Base-by-base conservation (phyloP, 495 filamentous ascomycete species). In the Neurospora sp. region DNA sequence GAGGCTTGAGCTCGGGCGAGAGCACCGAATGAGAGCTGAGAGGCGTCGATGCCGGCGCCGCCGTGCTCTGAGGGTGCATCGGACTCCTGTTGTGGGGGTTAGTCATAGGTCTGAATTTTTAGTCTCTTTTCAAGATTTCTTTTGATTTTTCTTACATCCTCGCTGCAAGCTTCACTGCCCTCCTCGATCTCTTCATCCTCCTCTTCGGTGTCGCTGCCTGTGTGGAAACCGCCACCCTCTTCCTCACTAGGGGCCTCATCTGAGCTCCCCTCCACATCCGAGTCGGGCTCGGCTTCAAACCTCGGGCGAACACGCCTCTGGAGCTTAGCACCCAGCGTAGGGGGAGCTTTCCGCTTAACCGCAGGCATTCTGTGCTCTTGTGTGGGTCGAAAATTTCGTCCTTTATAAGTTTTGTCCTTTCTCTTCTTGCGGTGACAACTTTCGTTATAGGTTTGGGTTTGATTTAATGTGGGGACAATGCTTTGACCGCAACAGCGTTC, bases 1-100 rank as follows among this genome's bases (percentile, higher is more conserved):
- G 90, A 86, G 14, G 89, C 88, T 83, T 96, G 91, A 3, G 96
- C 96, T 86, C 92, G 91, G 70, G 91, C 92, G 39, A 99, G 85
- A 0, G 93, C 91, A 70, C 94, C 94, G 79, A 99, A 99, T 39
- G 94, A 95, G 70, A 98, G 81, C 42, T 82, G 81, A 0, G 85
- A 80, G 81, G 81, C 82, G 31, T 79, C 82, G 7, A 78, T 71
- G 14, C 76, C 73, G 44, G 84, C 78, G 70, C 84, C 83, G 14
- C 83, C 80, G 72, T 83, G 76, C 16, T 83, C 80, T 35, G 76
- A 77, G 39, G 73, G 77, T 39, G 77, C 77, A 39, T 80, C 77
- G 22, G 79, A 80, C 9, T 77, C 77, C 11, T 79, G 70, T 18
- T 35, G 0, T 65, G 69, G 37, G 18, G 11, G 18, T 65, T 69